phyloP scores from a whole-genome alignment of 148 eudicot genomes.

The Spergularia marina region DNA sequence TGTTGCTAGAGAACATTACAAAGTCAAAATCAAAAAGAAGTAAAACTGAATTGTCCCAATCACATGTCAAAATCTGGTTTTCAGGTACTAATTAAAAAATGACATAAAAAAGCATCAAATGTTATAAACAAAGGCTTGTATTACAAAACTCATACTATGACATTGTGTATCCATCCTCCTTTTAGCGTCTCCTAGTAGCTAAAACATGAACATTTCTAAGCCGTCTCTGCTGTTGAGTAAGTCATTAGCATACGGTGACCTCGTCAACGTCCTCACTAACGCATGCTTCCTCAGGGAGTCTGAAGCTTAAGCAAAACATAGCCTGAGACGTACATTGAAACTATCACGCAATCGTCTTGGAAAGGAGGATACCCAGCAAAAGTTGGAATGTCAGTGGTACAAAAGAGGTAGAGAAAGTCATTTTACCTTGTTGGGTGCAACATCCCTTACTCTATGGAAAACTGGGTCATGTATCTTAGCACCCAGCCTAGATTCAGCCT shows the following conservation, averaged over 20 bases:
- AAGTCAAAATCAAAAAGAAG: no score
- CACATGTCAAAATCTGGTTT: no score
- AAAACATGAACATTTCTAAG: background rate
- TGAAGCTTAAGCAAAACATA: slow-evolving; percentile 95
- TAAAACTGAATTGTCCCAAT: no score
- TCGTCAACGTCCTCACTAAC: slow-evolving; percentile 27
- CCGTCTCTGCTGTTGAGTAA: background rate
- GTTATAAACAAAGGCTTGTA: slow-evolving; percentile 6
- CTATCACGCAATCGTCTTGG: background rate
- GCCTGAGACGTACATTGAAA: slow-evolving; percentile 51
- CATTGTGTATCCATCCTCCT: background rate
- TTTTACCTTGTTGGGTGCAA: slow-evolving; percentile 95
- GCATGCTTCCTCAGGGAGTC: slow-evolving; percentile 84
- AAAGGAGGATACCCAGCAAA: background rate
- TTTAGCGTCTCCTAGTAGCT: background rate
- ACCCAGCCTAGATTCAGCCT: slow-evolving; percentile 67
- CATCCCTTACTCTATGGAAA: slow-evolving; percentile 92
- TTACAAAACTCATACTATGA: background rate
- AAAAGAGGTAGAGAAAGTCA: background rate
- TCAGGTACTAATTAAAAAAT: background rate
- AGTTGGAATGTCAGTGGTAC: background rate
- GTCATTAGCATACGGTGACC: slow-evolving; percentile 11
- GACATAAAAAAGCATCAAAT: background rate
- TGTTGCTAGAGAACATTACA: no score
- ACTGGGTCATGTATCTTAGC: slow-evolving; percentile 58